Base-by-base conservation (phyloP, 495 filamentous ascomycete species). In the Penicillium manginii region DNA sequence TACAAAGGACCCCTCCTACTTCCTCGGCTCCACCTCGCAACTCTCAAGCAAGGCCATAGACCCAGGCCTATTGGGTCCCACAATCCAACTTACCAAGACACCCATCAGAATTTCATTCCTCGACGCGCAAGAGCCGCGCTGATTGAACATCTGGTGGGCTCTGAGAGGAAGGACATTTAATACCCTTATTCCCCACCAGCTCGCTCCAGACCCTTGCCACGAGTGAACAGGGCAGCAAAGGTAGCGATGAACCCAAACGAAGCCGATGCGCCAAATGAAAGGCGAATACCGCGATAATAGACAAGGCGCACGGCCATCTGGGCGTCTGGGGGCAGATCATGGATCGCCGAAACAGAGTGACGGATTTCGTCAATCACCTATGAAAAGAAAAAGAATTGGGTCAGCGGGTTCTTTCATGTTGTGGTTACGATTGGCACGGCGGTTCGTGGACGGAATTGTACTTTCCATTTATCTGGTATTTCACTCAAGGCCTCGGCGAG, bases 381-480 rank as follows among this genome's bases (percentile, higher is more conserved):
- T 5, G 55, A 32, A 11, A 58, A 37, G 42, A 35, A 37, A 47
- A 35, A 68, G 46, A 6, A 35, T 26, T 2, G 5, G 62, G 57
- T 74, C 64, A 67, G 63, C 58, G 21, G 37, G 6, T 6, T 37
- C 50, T 39, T 22, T 53, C 54, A 52, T 35, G 11, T 11, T 8
- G 4, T 2, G 6, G 6, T 29, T 2, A 6, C 3, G 1, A 1
- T 29, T 19, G 7, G 11, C 15, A 15, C 31, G 11, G 21, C 18
- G 11, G 26, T 21, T 22, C 45, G 15, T 12, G 43, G 45, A 60
- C 73, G 73, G 73, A 68, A 71, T 66, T 47, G 76, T 84, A 88
- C 85, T 83, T 81, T 86, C 80, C 80, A 81, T 83, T 86, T 86
- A 63, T 87, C 78, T 73, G 84, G 81, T 75, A 86, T 76, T 74